Base-by-base conservation (phyloP, 23 red algal genomes). In the Pyropia yezoensis region DNA sequence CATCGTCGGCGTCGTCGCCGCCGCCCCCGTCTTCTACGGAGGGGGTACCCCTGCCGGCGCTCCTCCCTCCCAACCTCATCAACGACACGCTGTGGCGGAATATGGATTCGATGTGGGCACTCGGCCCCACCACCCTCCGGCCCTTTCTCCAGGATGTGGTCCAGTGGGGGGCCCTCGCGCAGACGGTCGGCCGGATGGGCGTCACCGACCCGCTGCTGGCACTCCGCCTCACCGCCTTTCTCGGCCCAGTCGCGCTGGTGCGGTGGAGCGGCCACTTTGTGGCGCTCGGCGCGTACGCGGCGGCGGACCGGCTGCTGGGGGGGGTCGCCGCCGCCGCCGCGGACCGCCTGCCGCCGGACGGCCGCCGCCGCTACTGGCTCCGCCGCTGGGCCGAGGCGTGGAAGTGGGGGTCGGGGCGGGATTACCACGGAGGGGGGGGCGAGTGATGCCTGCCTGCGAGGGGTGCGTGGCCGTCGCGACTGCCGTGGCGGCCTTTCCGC, bases 61-160 rank as follows among this genome's bases (percentile, higher is more conserved):
- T 47, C 39, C 39, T 47, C 39, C 12, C 39, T 8, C 39, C 39
- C 11, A 47, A 3, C 39, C 39, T 47, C 39, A 87, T 87, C 25
- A 76, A 76, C 23, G 75, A 90, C 22, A 55, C 71, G 29, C 62
- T 79, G 5, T 63, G 53, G 71, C 54, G 70, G 18, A 83, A 90
- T 61, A 77, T 78, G 78, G 55, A 66, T 12, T 71, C 72, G 7
- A 96, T 96, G 91, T 28, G 51, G 14, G 45, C n/a, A 29, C 59
- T 85, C 18, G 91, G 83, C 59, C 56, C 65, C 22, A 3, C 57
- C 16, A 72, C 80, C 17, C 78, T 89, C 34, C 69, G 71, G 2
- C 80, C 85, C 5, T 96, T 96, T 45, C 80, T 96, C 19, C 70
- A 73, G 27, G 91, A 96, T 64, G 83, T 96, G 17, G 79, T 96